Conservation (phyloP, 2,329 filamentous ascomycete genomes). For the Aureobasidium musti region DNA sequence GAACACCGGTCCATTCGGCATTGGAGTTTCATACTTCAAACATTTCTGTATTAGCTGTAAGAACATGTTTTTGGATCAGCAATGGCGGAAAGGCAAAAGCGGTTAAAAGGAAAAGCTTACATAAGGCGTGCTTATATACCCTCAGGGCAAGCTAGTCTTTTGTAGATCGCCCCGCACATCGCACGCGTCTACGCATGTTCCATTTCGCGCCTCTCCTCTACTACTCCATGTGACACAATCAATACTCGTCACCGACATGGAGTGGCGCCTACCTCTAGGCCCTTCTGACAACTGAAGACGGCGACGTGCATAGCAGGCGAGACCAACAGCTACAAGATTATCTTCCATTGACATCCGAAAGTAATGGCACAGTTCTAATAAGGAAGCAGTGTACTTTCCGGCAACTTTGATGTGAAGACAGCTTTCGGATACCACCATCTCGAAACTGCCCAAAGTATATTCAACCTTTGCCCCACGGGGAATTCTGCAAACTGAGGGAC, state of each 20-base stretch:
- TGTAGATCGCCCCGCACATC: constrained; percentile 3
- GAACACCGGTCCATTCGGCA: neutral
- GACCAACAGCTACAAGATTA: neutral
- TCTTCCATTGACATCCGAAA: neutral
- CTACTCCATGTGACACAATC: neutral
- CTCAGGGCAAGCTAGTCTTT: neutral
- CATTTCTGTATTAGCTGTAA: no score
- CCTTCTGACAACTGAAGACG: neutral
- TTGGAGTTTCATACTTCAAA: neutral
- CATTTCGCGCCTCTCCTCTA: neutral
- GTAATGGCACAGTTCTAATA: neutral
- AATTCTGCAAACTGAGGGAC: neutral
- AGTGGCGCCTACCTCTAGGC: neutral
- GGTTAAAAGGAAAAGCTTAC: constrained; percentile 3
- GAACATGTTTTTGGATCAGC: neutral
- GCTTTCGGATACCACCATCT: neutral
- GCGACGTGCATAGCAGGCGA: neutral
- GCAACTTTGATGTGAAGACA: neutral
- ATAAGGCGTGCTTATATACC: neutral
- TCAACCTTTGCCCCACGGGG: neutral
- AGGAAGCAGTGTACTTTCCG: neutral
- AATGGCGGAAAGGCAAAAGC: neutral
- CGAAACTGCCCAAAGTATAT: neutral
- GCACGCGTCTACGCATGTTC: neutral
- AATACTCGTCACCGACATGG: neutral